A percentile compares a stretch with the other conserved stretches of the same genome.
Evolutionary conservation across 2,329 filamentous ascomycete species (phyloP).

Genomic region (Eurotiales sp.): DNA sequence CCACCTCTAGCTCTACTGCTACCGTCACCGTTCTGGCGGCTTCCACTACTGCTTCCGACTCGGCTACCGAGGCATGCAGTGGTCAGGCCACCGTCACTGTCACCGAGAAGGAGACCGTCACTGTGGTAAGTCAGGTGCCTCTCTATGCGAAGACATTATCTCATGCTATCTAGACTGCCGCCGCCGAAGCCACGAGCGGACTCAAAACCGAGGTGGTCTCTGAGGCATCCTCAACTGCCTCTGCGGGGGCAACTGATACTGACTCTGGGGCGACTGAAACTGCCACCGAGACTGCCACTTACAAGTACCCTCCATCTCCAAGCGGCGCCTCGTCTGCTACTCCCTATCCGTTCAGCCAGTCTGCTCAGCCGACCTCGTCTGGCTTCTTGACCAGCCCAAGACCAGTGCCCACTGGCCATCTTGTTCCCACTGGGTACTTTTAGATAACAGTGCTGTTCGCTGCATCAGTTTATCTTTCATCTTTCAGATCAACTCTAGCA

Average conservation of each 20-base stretch:
- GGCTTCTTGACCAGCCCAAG: constrained; percentile 30
- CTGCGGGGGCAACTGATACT: background rate
- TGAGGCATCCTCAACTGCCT: background rate
- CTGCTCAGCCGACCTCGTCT: constrained; percentile 19
- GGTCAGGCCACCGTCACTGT: constrained; percentile 20
- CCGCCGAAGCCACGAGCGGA: background rate
- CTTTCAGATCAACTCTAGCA: too few species aligned
- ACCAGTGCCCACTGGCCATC: constrained; percentile 21
- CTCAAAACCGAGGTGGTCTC: constrained; percentile 3
- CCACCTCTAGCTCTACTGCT: constrained; percentile 21
- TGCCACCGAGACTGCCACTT: background rate
- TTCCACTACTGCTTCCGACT: constrained; percentile 8
- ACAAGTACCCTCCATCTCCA: constrained; percentile 12
- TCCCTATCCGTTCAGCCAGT: constrained; percentile 13
- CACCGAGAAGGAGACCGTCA: constrained; percentile 35
- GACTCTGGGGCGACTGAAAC: background rate
- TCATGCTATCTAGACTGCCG: constrained; percentile 9
- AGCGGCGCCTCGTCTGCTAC: constrained; percentile 13
- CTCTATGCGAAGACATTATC: background rate
- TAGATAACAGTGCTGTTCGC: too few species aligned
- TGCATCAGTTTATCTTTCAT: constrained; percentile 1
- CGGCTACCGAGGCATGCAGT: constrained; percentile 6
- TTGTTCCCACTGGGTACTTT: constrained; percentile 5
- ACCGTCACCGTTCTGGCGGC: constrained; percentile 13
- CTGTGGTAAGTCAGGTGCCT: constrained; percentile 35